Conservation (phyloP, 2,329 filamentous ascomycete species). For the Zasmidium cellare region DNA sequence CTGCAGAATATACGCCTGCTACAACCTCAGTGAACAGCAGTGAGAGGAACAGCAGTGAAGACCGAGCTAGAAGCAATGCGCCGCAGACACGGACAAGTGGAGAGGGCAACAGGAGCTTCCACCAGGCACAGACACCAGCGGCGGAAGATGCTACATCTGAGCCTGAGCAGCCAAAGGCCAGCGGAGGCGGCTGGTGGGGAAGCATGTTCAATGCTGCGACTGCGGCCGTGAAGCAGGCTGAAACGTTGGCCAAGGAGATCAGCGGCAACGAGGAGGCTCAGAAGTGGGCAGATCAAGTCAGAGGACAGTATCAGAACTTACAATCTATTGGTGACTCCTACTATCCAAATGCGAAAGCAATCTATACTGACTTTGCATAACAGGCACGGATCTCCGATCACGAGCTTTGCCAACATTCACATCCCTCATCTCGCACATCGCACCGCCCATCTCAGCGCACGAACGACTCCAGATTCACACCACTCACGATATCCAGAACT, state of each 20-base stretch:
- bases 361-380: no score
- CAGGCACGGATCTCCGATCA: slow-evolving; percentile 82
- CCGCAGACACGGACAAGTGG: slow-evolving; percentile 66
- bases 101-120: slow-evolving; percentile 72
- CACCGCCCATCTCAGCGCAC: slow-evolving; percentile 93
- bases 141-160: slow-evolving; percentile 50
- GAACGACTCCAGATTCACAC: slow-evolving; percentile 97
- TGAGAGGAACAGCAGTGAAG: slow-evolving; percentile 61
- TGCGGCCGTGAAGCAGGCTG: slow-evolving; percentile 87
- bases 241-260: slow-evolving; percentile 90
- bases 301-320: slow-evolving; percentile 72
- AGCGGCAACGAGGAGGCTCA: slow-evolving; percentile 95
- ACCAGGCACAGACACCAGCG: slow-evolving; percentile 70
- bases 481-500: slow-evolving; percentile 91
- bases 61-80: slow-evolving; percentile 47
- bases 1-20: slow-evolving; percentile 52
- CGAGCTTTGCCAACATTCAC: slow-evolving; percentile 93
- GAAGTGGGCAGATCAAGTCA: slow-evolving; percentile 92
- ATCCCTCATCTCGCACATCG: slow-evolving; percentile 90
- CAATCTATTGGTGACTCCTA: slow-evolving; percentile 66
- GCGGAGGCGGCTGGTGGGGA: slow-evolving; percentile 78
- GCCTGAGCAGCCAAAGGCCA: slow-evolving; percentile 45
- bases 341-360: no score
- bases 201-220: slow-evolving; percentile 78
- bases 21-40: slow-evolving; percentile 45